A percentile compares a stretch with the other conserved stretches of the same genome.
phyloP scores from a whole-genome alignment of 2,329 filamentous ascomycete genomes.

The Microcera coccophila region DNA sequence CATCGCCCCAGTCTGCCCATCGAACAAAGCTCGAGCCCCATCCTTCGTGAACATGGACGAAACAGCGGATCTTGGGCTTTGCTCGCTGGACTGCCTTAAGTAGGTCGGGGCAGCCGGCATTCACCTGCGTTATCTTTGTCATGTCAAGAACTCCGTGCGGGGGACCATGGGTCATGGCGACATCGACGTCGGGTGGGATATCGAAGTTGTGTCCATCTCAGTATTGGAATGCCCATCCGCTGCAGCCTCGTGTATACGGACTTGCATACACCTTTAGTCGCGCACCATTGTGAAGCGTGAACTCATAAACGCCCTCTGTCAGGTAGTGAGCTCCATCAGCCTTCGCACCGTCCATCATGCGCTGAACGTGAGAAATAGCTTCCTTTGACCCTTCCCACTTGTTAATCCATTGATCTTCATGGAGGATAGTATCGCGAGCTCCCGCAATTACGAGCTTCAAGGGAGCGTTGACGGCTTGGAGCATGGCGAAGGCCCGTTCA shows the following conservation, averaged over 20 bases:
- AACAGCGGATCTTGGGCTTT: slow-evolving; percentile 50
- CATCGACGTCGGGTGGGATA: slow-evolving; percentile 37
- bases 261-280: slow-evolving; percentile 49
- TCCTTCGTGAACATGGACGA: slow-evolving; percentile 57
- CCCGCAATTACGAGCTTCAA: slow-evolving; percentile 54
- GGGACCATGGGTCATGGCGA: slow-evolving; percentile 55
- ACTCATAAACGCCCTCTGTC: slow-evolving; percentile 44
- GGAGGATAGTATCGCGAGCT: slow-evolving; percentile 50
- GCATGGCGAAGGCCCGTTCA: slow-evolving; percentile 36
- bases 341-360: slow-evolving; percentile 37
- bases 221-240: slow-evolving; percentile 51
- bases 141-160: slow-evolving; percentile 49
- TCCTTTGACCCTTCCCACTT: slow-evolving; percentile 3
- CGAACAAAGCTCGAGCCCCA: slow-evolving; percentile 54
- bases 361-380: slow-evolving; percentile 32
- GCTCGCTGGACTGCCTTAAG: slow-evolving; percentile 42
- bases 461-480: slow-evolving; percentile 42
- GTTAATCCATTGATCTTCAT: slow-evolving; percentile 23
- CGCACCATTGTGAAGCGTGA: slow-evolving; percentile 49
- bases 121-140: slow-evolving; percentile 17
- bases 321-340: slow-evolving; percentile 44
- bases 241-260: slow-evolving; percentile 46
- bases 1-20: slow-evolving; percentile 39
- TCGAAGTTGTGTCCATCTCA: slow-evolving; percentile 36
- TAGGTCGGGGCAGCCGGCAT: slow-evolving; percentile 42